phyloP scores from a whole-genome alignment of 1,139 yeast genomes.

The Oligophagozyma castellii region DNA sequence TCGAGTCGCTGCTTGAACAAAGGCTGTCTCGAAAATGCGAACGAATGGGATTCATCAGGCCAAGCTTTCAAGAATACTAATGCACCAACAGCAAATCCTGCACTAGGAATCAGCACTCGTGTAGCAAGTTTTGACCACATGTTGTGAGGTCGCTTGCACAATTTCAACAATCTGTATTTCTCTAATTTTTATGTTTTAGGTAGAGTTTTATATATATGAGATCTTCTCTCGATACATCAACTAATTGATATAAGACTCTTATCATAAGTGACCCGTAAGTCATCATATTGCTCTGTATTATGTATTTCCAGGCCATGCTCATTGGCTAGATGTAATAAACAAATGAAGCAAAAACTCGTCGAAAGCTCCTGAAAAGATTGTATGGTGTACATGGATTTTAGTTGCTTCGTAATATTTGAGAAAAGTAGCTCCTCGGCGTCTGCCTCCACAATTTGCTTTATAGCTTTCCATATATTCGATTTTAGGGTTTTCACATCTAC shows the following conservation, averaged over 20 bases:
- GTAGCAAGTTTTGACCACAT: no score
- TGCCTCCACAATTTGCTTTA: conserved; percentile 16
- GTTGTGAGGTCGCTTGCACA: no score
- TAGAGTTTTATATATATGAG: no score
- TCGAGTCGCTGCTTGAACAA: conserved; percentile 14
- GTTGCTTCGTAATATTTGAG: conserved; percentile 31
- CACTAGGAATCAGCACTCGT: conserved; percentile 15
- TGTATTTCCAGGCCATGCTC: conserved; percentile 67
- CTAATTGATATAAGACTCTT: not conserved
- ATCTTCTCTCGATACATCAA: no score
- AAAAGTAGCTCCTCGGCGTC: conserved; percentile 15
- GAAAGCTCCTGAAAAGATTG: conserved; percentile 54
- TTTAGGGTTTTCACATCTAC: conserved; percentile 73
- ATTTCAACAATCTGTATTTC: no score
- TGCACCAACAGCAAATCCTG: conserved; percentile 21
- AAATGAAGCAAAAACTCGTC: conserved; percentile 78
- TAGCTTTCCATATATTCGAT: conserved; percentile 68
- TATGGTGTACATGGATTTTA: conserved; percentile 39
- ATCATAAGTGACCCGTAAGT: conserved; percentile 27
- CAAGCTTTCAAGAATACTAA: conserved; percentile 20
- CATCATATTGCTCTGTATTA: conserved; percentile 41
- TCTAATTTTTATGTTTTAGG: no score
- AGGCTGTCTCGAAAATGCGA: conserved; percentile 10
- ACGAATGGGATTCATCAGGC: conserved; percentile 19
- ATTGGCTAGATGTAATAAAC: conserved; percentile 75